Evolutionary conservation across 192 early-diverging fungal species (phyloP).

Genomic region (Linnemannia elongata): DNA sequence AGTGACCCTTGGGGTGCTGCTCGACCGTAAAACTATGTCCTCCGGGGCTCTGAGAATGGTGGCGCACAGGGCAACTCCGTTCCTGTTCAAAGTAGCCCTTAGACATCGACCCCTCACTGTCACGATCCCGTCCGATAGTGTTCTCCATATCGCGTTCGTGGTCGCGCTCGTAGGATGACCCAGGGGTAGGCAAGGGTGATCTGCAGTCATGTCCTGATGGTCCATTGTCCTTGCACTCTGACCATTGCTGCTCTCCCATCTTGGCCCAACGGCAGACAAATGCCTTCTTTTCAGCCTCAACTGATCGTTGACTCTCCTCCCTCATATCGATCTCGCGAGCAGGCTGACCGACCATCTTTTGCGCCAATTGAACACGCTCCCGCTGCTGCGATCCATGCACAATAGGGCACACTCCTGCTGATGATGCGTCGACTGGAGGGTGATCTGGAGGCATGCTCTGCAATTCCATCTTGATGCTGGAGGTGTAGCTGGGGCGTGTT

Average conservation of each 20-base stretch:
- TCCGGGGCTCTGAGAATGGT: constrained; percentile 15
- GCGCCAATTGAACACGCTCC: constrained; percentile 27
- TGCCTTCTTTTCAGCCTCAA: neutral
- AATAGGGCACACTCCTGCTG: constrained; percentile 46
- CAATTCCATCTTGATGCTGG: constrained; percentile 34
- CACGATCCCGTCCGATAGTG: neutral
- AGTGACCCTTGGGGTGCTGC: neutral
- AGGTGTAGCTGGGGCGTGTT: constrained; percentile 8
- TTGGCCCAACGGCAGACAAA: constrained; percentile 39
- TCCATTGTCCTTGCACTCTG: constrained; percentile 31
- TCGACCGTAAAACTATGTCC: neutral
- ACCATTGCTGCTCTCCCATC: constrained; percentile 42
- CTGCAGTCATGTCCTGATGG: constrained; percentile 24
- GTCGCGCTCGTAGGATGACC: constrained; percentile 9
- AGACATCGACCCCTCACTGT: neutral
- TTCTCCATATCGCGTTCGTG: constrained; percentile 6
- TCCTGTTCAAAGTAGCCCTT: constrained; percentile 25
- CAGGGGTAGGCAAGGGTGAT: neutral
- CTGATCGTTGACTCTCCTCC: neutral
- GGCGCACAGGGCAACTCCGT: neutral
- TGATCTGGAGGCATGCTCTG: constrained; percentile 56
- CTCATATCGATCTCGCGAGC: constrained; percentile 20
- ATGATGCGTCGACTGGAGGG: constrained; percentile 37
- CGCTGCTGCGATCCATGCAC: constrained; percentile 47
- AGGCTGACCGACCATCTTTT: constrained; percentile 1